phyloP scores from a whole-genome alignment of 2,329 filamentous ascomycete species.

The Aureobasidium leucospermi region DNA sequence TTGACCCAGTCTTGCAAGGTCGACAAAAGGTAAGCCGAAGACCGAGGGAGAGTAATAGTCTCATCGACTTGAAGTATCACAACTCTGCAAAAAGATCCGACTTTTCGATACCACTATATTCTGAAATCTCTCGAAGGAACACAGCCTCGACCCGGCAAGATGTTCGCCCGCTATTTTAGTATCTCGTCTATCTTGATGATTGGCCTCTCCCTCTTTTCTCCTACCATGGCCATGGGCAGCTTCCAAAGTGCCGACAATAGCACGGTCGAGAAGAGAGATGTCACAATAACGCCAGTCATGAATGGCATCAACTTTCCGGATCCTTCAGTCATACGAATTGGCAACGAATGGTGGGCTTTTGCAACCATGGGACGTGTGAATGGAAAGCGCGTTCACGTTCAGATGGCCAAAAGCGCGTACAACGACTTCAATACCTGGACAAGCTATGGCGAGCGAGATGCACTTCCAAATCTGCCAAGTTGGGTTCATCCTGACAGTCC shows the following conservation, averaged over 20 bases:
- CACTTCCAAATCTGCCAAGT: slow-evolving; percentile 23
- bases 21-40: not conserved
- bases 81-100: no score
- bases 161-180: not conserved
- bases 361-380: slow-evolving; percentile 22
- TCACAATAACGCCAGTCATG: slow-evolving; percentile 4
- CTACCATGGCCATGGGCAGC: not conserved
- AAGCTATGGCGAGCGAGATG: slow-evolving; percentile 23
- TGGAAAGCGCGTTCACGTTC: slow-evolving; percentile 24
- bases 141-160: not conserved
- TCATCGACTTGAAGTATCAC: not conserved
- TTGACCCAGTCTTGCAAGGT: not conserved
- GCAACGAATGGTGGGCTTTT: slow-evolving; percentile 30
- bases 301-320: slow-evolving; percentile 21
- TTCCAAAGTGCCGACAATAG: not conserved
- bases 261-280: not conserved
- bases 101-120: no score
- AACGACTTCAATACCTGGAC: slow-evolving; percentile 26
- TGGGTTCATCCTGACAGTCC: slow-evolving; percentile 21
- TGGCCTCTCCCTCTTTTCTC: not conserved
- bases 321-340: slow-evolving; percentile 27
- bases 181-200: not conserved
- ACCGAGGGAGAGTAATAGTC: not conserved
- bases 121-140: no score
- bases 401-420: slow-evolving; percentile 25